A percentile compares a stretch with the other conserved stretches of the same genome.
Conservation (phyloP, 1,139 yeast species). For the Suhomyces wounanorum region DNA sequence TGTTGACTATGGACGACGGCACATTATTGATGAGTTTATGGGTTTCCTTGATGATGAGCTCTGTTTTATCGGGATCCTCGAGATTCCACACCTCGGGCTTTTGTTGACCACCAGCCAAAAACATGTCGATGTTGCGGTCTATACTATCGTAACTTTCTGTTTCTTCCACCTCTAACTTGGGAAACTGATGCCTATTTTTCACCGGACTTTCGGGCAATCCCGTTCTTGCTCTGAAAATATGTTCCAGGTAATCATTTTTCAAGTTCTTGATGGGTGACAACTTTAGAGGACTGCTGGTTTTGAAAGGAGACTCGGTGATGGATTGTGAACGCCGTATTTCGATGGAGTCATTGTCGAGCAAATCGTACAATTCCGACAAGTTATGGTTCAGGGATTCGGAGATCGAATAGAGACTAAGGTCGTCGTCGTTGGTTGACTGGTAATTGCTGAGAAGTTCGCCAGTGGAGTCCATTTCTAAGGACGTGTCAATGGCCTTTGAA, state of each 20-base stretch:
- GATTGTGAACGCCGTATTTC: constrained; percentile 18
- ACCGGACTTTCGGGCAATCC: constrained; percentile 19
- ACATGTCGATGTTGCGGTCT: constrained; percentile 15
- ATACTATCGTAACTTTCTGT: constrained; percentile 13
- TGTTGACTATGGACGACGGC: constrained; percentile 25
- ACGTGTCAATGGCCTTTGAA: not conserved
- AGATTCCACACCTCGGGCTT: not conserved
- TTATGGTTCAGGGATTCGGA: constrained; percentile 12
- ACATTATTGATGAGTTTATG: constrained; percentile 29
- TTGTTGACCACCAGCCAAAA: constrained; percentile 6
- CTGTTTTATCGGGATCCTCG: constrained; percentile 24
- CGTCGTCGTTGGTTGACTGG: constrained; percentile 14
- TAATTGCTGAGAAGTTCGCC: constrained; percentile 19
- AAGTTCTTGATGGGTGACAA: constrained; percentile 21
- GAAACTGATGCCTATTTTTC: constrained; percentile 10
- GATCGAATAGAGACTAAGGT: constrained; percentile 17
- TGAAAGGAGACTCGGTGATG: constrained; percentile 16
- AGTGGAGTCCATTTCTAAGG: constrained; percentile 17
- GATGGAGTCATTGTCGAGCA: constrained; percentile 19
- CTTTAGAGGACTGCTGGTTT: constrained; percentile 16
- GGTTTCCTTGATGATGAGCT: constrained; percentile 32
- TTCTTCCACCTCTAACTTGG: constrained; percentile 9
- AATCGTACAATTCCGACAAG: constrained; percentile 17
- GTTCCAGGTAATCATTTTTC: constrained; percentile 24
- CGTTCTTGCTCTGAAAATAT: constrained; percentile 19